A percentile compares a stretch with the other conserved stretches of the same genome.
phyloP scores from a whole-genome alignment of 2,329 filamentous ascomycete genomes.

The Aspergillus piperis region DNA sequence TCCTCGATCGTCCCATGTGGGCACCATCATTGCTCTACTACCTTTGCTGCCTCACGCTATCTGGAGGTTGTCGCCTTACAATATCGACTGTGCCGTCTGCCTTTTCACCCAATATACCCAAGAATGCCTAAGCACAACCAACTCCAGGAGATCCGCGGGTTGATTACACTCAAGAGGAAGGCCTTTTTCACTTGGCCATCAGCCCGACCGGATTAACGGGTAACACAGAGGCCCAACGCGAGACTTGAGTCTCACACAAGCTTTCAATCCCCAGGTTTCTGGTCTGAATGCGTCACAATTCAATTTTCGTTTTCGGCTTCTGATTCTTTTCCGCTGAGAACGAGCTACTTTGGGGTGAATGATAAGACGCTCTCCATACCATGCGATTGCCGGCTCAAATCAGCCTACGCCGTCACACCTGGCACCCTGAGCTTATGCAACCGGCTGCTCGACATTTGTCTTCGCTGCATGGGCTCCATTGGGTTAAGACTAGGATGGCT shows the following conservation, averaged over 20 bases:
- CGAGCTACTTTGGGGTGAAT: neutral
- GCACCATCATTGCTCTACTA: slow-evolving; percentile 18
- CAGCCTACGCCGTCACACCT: slow-evolving; percentile 1
- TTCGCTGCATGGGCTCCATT: slow-evolving; percentile 11
- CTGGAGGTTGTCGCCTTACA: slow-evolving; percentile 19
- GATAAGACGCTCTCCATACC: neutral
- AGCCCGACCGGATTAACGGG: slow-evolving; percentile 22
- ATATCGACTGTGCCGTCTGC: slow-evolving; percentile 12
- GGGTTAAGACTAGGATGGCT: slow-evolving; percentile 1
- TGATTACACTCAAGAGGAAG: slow-evolving; percentile 9
- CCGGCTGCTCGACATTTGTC: slow-evolving; percentile 19
- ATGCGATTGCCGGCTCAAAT: slow-evolving; percentile 3
- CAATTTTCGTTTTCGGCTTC: neutral
- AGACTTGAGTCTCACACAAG: neutral
- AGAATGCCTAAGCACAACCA: slow-evolving; percentile 17
- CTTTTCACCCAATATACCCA: neutral
- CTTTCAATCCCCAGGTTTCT: neutral
- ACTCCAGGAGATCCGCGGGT: slow-evolving; percentile 13
- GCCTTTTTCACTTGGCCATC: slow-evolving; percentile 10
- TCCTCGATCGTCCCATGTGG: slow-evolving; percentile 16
- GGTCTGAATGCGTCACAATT: neutral
- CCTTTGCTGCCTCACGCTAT: slow-evolving; percentile 21
- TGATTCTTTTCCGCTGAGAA: neutral
- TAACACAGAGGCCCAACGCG: slow-evolving; percentile 22
- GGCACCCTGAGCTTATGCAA: slow-evolving; percentile 20